Evolutionary conservation across 768 basidiomycete genomes (phyloP).

Genomic region (Hygrocybe coccinea): DNA sequence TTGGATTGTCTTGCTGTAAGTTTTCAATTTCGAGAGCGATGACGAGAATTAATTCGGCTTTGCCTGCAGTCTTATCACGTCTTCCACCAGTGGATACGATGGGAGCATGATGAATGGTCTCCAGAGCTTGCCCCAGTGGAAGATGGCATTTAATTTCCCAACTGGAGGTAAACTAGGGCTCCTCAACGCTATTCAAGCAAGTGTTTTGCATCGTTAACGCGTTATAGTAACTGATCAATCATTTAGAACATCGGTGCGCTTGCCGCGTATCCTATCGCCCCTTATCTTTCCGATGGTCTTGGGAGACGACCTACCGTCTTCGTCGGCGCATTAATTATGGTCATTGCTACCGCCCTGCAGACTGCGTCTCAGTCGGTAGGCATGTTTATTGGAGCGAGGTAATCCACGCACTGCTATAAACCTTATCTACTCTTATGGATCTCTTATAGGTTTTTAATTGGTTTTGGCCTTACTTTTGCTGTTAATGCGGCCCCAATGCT

Average conservation of each 20-base stretch:
- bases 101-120: constrained; percentile 80
- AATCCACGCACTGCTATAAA: constrained; percentile 13
- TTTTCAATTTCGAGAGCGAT: neutral
- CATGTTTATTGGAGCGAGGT: constrained; percentile 81
- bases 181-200: constrained; percentile 69
- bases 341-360: constrained; percentile 61
- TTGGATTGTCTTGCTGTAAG: constrained; percentile 66
- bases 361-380: constrained; percentile 65
- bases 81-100: constrained; percentile 72
- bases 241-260: constrained; percentile 63
- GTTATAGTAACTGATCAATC: neutral
- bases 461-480: constrained; percentile 21
- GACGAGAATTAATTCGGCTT: neutral
- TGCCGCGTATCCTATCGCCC: constrained; percentile 64
- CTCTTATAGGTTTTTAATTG: neutral
- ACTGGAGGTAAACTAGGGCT: constrained; percentile 56
- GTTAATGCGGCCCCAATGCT: constrained; percentile 76
- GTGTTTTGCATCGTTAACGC: constrained; percentile 13
- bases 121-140: constrained; percentile 64
- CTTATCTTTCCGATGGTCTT: constrained; percentile 66
- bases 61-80: constrained; percentile 57
- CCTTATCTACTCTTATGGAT: neutral
- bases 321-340: constrained; percentile 55
- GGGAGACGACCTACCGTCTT: constrained; percentile 63
- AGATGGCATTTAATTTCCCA: constrained; percentile 54